These are phyloP conservation scores for Bryum argenteum DNA, from an alignment of 225 moss, liverwort and hornwort species.

Conservation along the genomic window DNA sequence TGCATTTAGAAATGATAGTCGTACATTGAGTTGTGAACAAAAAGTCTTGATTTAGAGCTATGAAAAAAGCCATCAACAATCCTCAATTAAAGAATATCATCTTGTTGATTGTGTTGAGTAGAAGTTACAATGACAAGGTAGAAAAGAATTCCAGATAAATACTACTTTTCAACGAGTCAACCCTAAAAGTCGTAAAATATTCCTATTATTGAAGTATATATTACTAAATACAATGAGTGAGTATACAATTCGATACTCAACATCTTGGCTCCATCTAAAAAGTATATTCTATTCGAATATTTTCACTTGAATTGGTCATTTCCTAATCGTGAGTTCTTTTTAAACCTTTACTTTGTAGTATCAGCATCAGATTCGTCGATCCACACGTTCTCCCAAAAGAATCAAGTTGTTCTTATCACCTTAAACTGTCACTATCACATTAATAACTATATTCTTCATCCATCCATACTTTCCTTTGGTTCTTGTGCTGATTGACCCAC, in stretches of 20 bases:
- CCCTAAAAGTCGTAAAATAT: no score
- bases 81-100: no score
- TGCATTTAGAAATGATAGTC: no score
- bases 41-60: no score
- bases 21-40: no score
- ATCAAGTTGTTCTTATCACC: conserved; percentile 30
- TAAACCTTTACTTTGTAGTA: background rate
- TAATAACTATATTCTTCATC: background rate
- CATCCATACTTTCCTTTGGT: background rate
- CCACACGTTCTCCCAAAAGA: background rate
- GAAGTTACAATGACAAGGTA: no score
- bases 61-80: no score
- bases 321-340: background rate
- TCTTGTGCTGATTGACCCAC: background rate
- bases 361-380: background rate
- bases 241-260: background rate
- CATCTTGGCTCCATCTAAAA: background rate
- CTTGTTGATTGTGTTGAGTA: no score
- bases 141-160: no score
- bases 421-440: background rate
- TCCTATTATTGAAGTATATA: no score
- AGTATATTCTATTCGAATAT: background rate
- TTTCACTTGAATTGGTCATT: background rate
- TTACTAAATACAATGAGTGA: no score
- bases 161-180: no score